Conservation (phyloP, 2,329 filamentous ascomycete genomes). For the Cytospora schulzeri region DNA sequence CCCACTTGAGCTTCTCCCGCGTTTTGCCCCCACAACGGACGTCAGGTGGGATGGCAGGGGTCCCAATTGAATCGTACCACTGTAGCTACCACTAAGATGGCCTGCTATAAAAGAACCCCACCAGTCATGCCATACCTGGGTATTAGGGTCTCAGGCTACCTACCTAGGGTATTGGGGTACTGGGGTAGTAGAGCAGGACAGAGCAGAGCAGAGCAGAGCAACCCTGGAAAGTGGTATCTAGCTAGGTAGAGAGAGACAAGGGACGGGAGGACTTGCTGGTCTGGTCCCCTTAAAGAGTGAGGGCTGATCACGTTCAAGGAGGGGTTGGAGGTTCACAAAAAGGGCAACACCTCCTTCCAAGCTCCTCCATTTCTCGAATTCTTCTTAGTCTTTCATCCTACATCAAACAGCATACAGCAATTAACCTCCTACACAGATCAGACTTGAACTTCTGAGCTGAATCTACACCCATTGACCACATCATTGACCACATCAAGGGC, state of each 20-base stretch:
- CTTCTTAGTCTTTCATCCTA: background rate
- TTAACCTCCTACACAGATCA: conserved; percentile 2
- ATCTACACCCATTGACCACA: conserved; percentile 12
- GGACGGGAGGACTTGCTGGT: conserved; percentile 8
- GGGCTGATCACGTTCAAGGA: conserved; percentile 20
- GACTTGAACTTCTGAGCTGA: background rate
- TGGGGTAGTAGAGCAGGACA: too few species aligned
- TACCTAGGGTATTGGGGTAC: too few species aligned
- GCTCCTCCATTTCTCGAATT: conserved; percentile 1
- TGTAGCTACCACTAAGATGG: conserved; percentile 20
- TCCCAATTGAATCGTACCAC: conserved; percentile 17
- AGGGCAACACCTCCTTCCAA: conserved; percentile 14
- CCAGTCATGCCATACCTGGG: conserved; percentile 20
- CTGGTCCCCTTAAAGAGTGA: conserved; percentile 8
- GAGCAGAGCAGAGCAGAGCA: background rate
- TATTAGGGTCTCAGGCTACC: too few species aligned
- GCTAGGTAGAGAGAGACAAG: background rate
- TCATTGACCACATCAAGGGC: conserved; percentile 19
- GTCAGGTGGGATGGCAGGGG: conserved; percentile 10
- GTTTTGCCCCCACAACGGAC: conserved; percentile 5
- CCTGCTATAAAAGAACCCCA: conserved; percentile 18
- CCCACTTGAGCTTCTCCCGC: conserved; percentile 7
- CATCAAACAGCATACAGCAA: background rate
- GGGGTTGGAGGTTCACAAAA: conserved; percentile 14
- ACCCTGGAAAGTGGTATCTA: too few species aligned